Conservation (phyloP, 176 grass and related monocot genomes). For the Ananas comosus region DNA sequence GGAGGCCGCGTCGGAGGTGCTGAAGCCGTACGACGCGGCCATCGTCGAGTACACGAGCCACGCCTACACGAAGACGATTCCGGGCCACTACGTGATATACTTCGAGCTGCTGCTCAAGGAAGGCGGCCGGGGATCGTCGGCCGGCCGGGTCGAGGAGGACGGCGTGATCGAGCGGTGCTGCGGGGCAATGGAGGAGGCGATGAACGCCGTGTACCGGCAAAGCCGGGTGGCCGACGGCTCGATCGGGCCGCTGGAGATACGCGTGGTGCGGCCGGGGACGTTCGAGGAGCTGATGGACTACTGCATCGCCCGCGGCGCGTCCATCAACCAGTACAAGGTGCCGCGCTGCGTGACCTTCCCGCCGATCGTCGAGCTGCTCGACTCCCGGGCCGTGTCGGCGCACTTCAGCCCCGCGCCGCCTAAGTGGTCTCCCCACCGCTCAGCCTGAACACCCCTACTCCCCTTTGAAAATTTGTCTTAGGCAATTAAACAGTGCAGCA, state of each 20-base stretch:
- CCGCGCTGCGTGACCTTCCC: slow-evolving; percentile 82
- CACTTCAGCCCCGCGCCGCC: slow-evolving; percentile 80
- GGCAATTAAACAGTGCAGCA: neutral
- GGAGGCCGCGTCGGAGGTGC: slow-evolving; percentile 55
- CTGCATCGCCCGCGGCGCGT: slow-evolving; percentile 78
- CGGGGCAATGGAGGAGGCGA: slow-evolving; percentile 74
- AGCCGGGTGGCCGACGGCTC: slow-evolving; percentile 84
- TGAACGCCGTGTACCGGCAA: slow-evolving; percentile 84
- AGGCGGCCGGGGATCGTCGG: neutral
- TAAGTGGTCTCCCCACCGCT: slow-evolving; percentile 48
- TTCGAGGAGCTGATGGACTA: slow-evolving; percentile 98
- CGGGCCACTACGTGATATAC: slow-evolving; percentile 91
- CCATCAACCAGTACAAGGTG: slow-evolving; percentile 94
- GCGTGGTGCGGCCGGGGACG: slow-evolving; percentile 59
- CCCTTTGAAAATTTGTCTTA: no score
- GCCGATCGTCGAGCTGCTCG: slow-evolving; percentile 81
- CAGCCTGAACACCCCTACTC: slow-evolving; percentile 8
- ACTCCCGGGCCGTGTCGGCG: slow-evolving; percentile 74
- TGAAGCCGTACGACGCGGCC: slow-evolving; percentile 54
- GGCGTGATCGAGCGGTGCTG: slow-evolving; percentile 54
- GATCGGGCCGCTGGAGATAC: slow-evolving; percentile 86
- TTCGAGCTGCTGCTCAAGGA: slow-evolving; percentile 71
- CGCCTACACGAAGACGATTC: slow-evolving; percentile 61
- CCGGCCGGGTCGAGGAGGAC: neutral
- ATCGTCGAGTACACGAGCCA: slow-evolving; percentile 96